Evolutionary conservation across 768 basidiomycete genomes (phyloP).

Genomic region (Termitomyces sp.): DNA sequence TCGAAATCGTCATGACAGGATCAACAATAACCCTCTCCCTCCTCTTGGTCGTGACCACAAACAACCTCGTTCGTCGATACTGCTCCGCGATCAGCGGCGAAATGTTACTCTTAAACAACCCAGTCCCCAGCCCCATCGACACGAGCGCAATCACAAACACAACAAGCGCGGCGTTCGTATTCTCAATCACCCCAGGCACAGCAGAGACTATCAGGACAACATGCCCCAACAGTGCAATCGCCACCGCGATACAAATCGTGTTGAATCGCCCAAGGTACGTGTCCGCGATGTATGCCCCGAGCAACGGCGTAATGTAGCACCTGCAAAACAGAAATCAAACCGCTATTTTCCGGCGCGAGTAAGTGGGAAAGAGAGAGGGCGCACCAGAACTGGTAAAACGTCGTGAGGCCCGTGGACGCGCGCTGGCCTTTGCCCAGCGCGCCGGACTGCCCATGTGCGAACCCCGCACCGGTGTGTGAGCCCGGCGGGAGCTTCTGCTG

Average conservation of each 20-base stretch:
- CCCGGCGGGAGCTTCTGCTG: slow-evolving; percentile 63
- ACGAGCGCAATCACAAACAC: slow-evolving; percentile 45
- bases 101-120: slow-evolving; percentile 74
- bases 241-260: slow-evolving; percentile 59
- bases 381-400: slow-evolving; percentile 69
- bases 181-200: slow-evolving; percentile 47
- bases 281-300: slow-evolving; percentile 72
- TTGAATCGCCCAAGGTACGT: slow-evolving; percentile 70
- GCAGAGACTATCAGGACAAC: slow-evolving; percentile 62
- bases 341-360: not conserved
- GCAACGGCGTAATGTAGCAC: slow-evolving; percentile 62
- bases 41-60: slow-evolving; percentile 39
- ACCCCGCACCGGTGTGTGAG: slow-evolving; percentile 64
- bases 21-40: slow-evolving; percentile 76
- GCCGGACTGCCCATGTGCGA: slow-evolving; percentile 51
- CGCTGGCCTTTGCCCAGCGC: slow-evolving; percentile 66
- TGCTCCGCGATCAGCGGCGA: slow-evolving; percentile 79
- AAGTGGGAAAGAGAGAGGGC: slow-evolving; percentile 1
- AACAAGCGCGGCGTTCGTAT: slow-evolving; percentile 4
- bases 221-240: slow-evolving; percentile 58
- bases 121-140: slow-evolving; percentile 58
- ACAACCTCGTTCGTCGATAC: slow-evolving; percentile 35
- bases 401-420: slow-evolving; percentile 65
- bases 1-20: slow-evolving; percentile 58
- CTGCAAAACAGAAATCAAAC: slow-evolving; percentile 19